Conservation (phyloP, 2,329 filamentous ascomycete species). For the Cladosporium velox region DNA sequence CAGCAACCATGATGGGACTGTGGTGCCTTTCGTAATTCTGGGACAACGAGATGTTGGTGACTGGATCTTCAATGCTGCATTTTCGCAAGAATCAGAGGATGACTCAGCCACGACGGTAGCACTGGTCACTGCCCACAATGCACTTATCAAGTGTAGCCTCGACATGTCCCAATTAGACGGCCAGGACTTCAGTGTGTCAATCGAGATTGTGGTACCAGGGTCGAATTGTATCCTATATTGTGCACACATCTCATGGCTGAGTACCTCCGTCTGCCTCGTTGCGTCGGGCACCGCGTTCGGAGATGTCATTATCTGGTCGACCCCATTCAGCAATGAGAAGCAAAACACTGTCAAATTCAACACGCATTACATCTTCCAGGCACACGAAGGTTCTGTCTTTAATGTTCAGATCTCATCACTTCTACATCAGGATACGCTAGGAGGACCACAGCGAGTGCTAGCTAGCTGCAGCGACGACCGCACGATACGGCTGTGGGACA, state of each 20-base stretch:
- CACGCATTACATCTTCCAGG: constrained; percentile 60
- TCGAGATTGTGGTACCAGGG: constrained; percentile 54
- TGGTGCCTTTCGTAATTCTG: background rate
- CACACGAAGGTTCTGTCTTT: constrained; percentile 92
- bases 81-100: constrained; percentile 42
- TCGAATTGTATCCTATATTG: constrained; percentile 87
- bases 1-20: background rate
- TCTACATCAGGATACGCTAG: constrained; percentile 38
- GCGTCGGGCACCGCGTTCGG: constrained; percentile 93
- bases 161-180: background rate
- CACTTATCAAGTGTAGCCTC: constrained; percentile 53
- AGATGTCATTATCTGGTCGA: constrained; percentile 89
- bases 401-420: constrained; percentile 75
- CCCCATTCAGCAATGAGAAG: constrained; percentile 38
- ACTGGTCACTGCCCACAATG: constrained; percentile 85
- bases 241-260: constrained; percentile 69
- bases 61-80: constrained; percentile 72
- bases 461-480: constrained; percentile 94
- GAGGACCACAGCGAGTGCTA: constrained; percentile 60
- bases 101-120: constrained; percentile 46
- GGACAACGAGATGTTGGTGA: constrained; percentile 58
- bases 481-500: constrained; percentile 84
- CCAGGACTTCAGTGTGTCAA: background rate
- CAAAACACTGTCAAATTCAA: constrained; percentile 35
- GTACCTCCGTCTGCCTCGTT: constrained; percentile 64